Conservation (phyloP, 1,139 yeast genomes). For the Candida sanyaensis region DNA sequence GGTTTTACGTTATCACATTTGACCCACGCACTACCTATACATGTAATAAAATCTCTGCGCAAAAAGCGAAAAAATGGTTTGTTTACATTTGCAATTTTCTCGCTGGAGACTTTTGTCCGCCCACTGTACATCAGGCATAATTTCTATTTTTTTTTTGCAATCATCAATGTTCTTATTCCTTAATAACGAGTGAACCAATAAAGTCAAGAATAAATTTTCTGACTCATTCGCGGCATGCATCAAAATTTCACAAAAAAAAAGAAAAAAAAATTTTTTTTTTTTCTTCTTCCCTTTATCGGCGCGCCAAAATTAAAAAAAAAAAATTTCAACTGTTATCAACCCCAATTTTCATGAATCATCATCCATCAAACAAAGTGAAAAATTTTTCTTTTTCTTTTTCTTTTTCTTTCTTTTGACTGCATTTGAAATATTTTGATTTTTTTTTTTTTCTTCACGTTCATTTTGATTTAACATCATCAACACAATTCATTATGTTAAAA, state of each 20-base stretch:
- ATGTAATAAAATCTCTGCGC: too few relatives aligned
- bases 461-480: neutral
- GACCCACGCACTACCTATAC: too few relatives aligned
- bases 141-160: too few relatives aligned
- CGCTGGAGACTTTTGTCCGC: too few relatives aligned
- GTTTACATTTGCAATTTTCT: too few relatives aligned
- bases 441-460: neutral
- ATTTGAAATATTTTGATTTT: neutral
- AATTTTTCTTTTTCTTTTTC: too few relatives aligned
- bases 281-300: neutral
- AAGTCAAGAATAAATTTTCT: conserved; percentile 21
- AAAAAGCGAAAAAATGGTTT: too few relatives aligned
- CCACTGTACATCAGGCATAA: too few relatives aligned
- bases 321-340: neutral
- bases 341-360: conserved; percentile 1
- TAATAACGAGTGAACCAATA: conserved; percentile 23
- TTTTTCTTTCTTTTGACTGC: neutral
- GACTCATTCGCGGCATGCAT: conserved; percentile 26
- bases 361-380: neutral
- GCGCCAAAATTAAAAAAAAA: too few relatives aligned
- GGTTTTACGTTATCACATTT: too few relatives aligned
- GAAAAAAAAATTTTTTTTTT: conserved; percentile 7
- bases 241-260: neutral
- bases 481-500: conserved; percentile 9
- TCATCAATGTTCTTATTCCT: neutral